Conservation (phyloP, 805 yeast genomes). For the Maudiozyma turicensis region DNA sequence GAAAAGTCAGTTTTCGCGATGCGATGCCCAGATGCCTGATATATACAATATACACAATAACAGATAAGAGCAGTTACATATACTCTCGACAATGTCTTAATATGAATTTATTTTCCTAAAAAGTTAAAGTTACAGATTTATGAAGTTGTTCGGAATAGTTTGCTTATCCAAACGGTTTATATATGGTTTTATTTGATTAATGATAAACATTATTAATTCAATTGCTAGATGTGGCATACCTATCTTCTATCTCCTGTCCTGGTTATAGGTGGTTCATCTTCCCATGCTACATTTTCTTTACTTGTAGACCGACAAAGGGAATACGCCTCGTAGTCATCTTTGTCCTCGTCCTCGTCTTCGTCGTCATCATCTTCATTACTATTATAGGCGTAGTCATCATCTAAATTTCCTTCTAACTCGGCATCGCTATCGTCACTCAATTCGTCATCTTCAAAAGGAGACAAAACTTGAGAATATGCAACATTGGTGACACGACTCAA, state of each 20-base stretch:
- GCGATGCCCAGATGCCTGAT: no score
- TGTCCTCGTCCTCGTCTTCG: conserved; percentile 9
- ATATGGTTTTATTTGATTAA: no score
- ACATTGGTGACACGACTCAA: conserved; percentile 7
- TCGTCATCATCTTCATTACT: conserved; percentile 7
- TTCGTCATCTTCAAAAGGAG: conserved; percentile 9
- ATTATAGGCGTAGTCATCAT: conserved; percentile 9
- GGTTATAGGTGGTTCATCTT: conserved; percentile 12
- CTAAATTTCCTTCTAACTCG: conserved; percentile 8
- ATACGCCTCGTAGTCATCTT: conserved; percentile 28
- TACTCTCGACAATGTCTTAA: background rate
- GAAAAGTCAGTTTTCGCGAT: no score
- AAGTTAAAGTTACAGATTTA: background rate
- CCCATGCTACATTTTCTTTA: conserved; percentile 26
- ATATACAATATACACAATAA: no score
- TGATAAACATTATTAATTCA: no score
- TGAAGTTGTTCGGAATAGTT: conserved; percentile 1
- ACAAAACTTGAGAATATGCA: conserved; percentile 13
- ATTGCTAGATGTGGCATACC: background rate
- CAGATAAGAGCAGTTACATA: background rate
- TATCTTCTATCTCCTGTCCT: background rate
- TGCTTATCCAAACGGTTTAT: no score
- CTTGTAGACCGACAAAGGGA: conserved; percentile 27
- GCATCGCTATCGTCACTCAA: conserved; percentile 10
- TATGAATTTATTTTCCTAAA: background rate